Base-by-base conservation (phyloP, 2,329 filamentous ascomycete genomes). In the Monilinia fructigena region DNA sequence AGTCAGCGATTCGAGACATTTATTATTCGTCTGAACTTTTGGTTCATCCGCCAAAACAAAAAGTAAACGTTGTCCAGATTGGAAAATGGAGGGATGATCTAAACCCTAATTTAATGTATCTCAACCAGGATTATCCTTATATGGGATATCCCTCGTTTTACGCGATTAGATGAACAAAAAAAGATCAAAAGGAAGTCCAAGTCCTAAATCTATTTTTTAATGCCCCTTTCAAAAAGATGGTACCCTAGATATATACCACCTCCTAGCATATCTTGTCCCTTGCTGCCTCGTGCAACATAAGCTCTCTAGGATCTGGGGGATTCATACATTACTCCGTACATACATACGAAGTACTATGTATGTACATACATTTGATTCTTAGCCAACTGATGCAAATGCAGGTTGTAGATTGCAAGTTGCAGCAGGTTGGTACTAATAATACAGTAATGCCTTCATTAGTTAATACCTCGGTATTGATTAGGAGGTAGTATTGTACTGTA, bases 181-280 rank as follows among this genome's bases (percentile, higher is more conserved):
- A 59, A 40, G 63, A 65, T 65, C 63, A 53, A 42, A 53, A 53
- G 42, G 45, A 45, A 40, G 31, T 60, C 63, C 47, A 65, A 42
- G 52, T 59, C 54, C 42, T 6, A 42, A 26, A 28, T 50, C 14
- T 28, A 35, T 35, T n/a, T n/a, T n/a, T n/a, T 14, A 48, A 53
- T 31, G 35, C 63, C 48, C 63, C 55, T 66, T 54, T 45, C n/a
- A 38, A 53, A 53, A 11, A 53, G 35, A 12, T 65, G 47, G 63
- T 47, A 50, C 53, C 26, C 61, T 55, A 63, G 11, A 38, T 55
- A 53, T 18, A 6, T 8, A 35, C 4, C 31, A 35, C 31, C 7
- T 7, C 1, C 7, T 35, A 35, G 31, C 31, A 35, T 35, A 55
- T 45, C 38, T 23, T 35, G 26, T 47, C 38, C 61, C 61, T 56